These are phyloP conservation scores for Blastobotrys chiropterorum DNA, from an alignment of 805 yeast genomes.

Conservation along the genomic window DNA sequence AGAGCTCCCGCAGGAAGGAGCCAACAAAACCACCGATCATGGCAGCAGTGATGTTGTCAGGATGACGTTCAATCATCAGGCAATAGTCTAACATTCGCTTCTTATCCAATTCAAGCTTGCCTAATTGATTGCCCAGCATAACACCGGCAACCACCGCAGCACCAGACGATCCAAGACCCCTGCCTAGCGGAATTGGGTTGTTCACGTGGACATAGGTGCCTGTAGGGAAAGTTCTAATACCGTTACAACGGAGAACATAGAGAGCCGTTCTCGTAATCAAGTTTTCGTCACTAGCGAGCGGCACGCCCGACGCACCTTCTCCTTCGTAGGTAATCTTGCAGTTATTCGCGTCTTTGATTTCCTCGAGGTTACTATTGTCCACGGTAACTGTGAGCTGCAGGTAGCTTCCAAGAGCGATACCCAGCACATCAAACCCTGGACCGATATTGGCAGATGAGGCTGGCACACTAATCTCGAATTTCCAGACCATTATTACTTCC, in stretches of 20 bases:
- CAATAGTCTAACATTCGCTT: conserved; percentile 89
- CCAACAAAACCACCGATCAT: conserved; percentile 99
- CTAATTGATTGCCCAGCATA: conserved; percentile 79
- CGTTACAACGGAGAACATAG: conserved; percentile 82
- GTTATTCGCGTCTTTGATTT: conserved; percentile 48
- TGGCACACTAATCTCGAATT: conserved; percentile 68
- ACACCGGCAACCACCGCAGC: conserved; percentile 99
- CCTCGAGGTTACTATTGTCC: conserved; percentile 42
- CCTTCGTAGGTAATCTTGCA: conserved; percentile 64
- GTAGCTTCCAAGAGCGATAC: conserved; percentile 76
- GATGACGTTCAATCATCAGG: conserved; percentile 95
- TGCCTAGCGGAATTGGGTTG: conserved; percentile 93
- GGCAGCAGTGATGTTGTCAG: conserved; percentile 97
- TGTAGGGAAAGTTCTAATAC: conserved; percentile 64
- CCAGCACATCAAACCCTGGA: conserved; percentile 96
- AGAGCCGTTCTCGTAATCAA: conserved; percentile 89
- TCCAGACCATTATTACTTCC: no score
- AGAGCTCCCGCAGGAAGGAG: conserved; percentile 77
- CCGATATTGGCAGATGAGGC: conserved; percentile 98
- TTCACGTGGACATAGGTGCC: conserved; percentile 76
- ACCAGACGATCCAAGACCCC: conserved; percentile 96
- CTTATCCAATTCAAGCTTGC: conserved; percentile 63
- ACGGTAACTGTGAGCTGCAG: conserved; percentile 63
- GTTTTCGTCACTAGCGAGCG: conserved; percentile 69
- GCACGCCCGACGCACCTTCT: conserved; percentile 78